Base-by-base conservation (phyloP, 129 eudicot species). In the Arctium lappa region DNA sequence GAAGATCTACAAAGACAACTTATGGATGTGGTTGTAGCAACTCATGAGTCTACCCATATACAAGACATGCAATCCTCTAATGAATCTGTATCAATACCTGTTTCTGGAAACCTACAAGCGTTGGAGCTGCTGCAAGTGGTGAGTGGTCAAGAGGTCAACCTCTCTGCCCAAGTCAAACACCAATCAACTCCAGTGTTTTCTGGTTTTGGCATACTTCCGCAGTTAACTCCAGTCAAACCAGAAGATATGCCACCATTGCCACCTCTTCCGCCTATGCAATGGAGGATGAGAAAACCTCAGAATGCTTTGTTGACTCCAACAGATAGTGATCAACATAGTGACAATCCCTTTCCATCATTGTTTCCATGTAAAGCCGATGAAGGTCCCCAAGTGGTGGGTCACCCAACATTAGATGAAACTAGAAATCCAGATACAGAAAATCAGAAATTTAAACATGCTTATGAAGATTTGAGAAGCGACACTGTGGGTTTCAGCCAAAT, bases 201-300 rank as follows among this genome's bases (percentile, higher is more conserved):
- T 80, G 86, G 76, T 42, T 77, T 85, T 68, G 72, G 48, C 82
- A 75, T 77, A 31, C 84, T 82, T 83, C 82, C 93, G 2, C 86
- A 74, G 70, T 80, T 81, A 71, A 69, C 86, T 76, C 90, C 83
- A 78, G 85, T 86, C 75, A 79, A 89, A 74, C 32, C 69, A 72
- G 84, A 80, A 34, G 95, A 92, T 46, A 66, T 87, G 79, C 97
- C 98, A 37, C 94, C 98, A 71, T 77, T 94, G 86, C 98, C 97
- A 44, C 98, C 97, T 86, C 91, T 94, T 85, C 98, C 98, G 34
- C 98, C 97, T n/a, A 89, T 89, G 80, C 97, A 95, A 77, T 93
- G 99, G 99, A 91, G 93, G 85, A 86, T 88, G 82, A 91, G 91
- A 46, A 88, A 80, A 75, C 77, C 84, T 73, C 92, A 85, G 73